A percentile compares a stretch with the other conserved stretches of the same genome.
Evolutionary conservation across 768 basidiomycete species (phyloP).

Genomic region (Boletellus ananiceps): DNA sequence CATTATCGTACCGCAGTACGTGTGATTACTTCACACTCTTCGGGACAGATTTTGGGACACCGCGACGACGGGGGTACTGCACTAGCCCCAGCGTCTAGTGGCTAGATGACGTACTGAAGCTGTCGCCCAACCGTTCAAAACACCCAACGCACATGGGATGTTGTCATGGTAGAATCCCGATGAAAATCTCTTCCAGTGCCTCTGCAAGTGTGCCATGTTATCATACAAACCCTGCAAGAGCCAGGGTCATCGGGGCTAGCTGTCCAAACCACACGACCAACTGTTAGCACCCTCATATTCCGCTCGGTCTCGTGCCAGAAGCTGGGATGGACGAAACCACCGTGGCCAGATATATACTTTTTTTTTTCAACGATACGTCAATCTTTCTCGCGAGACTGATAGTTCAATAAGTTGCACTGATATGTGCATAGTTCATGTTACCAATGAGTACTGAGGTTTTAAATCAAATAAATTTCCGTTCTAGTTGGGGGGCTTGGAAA

Average conservation of each 20-base stretch:
- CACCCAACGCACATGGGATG: conserved; percentile 15
- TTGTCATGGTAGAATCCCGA: conserved; percentile 6
- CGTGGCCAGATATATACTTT: conserved; percentile 1
- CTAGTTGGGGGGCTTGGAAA: neutral
- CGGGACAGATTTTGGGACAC: conserved; percentile 12
- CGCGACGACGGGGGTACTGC: conserved; percentile 20
- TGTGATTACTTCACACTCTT: conserved; percentile 15
- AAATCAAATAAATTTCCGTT: conserved; percentile 3
- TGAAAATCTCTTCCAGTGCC: conserved; percentile 8
- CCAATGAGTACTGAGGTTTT: neutral
- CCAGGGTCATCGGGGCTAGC: conserved; percentile 12
- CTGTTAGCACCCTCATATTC: conserved; percentile 13
- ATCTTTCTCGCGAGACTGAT: conserved; percentile 12
- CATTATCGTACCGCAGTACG: conserved; percentile 16
- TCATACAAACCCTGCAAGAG: conserved; percentile 15
- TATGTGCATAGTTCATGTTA: neutral
- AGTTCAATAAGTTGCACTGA: neutral
- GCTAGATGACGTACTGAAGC: neutral
- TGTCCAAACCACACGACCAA: neutral
- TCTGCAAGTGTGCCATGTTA: conserved; percentile 20
- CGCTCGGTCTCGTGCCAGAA: conserved; percentile 12
- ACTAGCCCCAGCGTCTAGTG: neutral
- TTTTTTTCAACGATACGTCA: conserved; percentile 14
- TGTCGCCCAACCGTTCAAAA: conserved; percentile 6
- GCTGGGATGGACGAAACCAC: conserved; percentile 9